Evolutionary conservation across 345 rosid genomes (phyloP).

Genomic region (Pistacia integerrima): DNA sequence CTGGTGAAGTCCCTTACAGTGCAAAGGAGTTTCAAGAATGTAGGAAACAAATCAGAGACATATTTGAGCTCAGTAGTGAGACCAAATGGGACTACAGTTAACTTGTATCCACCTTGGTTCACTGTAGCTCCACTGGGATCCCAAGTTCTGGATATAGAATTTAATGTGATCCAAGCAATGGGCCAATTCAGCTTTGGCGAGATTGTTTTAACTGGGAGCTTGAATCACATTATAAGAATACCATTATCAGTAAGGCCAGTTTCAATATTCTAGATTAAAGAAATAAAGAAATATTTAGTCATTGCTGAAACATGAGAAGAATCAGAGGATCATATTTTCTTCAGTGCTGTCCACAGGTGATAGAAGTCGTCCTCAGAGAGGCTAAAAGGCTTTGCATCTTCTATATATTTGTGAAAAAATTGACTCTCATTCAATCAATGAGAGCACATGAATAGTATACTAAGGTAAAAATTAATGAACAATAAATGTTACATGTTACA

Average conservation of each 20-base stretch:
- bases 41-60: constrained; percentile 51
- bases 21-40: constrained; percentile 61
- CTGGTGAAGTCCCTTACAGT: constrained; percentile 40
- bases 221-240: constrained; percentile 66
- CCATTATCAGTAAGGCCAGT: constrained; percentile 57
- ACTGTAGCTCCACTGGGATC: constrained; percentile 42
- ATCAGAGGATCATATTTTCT: neutral
- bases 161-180: constrained; percentile 41
- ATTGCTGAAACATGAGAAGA: neutral
- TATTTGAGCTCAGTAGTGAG: constrained; percentile 50
- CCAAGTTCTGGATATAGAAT: constrained; percentile 53
- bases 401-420: neutral
- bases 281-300: neutral
- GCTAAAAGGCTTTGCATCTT: neutral
- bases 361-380: no score
- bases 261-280: constrained; percentile 1
- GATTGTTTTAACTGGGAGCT: constrained; percentile 67
- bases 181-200: constrained; percentile 66
- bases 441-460: neutral
- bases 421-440: neutral
- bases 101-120: constrained; percentile 64
- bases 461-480: constrained; percentile 9
- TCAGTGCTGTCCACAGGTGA: neutral
- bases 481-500: neutral
- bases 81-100: constrained; percentile 64